Evolutionary conservation across 192 early-diverging fungal genomes (phyloP).

Genomic region (Coemansia sp.): DNA sequence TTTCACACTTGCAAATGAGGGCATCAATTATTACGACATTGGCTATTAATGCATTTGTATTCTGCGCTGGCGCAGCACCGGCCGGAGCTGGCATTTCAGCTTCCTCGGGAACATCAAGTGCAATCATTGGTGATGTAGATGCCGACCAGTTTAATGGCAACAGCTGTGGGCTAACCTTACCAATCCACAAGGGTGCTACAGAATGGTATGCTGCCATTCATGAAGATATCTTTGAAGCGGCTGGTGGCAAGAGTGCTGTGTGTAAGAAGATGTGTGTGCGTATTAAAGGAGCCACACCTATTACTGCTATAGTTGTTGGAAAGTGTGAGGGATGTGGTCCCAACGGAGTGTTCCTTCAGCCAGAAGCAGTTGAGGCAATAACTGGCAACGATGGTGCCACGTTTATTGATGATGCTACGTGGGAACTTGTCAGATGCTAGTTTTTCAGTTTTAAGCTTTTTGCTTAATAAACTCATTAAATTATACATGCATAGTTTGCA

Average conservation of each 20-base stretch:
- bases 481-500: background rate
- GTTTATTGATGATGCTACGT: background rate
- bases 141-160: slow-evolving; percentile 3
- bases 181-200: background rate
- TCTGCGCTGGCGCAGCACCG: background rate
- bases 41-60: background rate
- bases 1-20: background rate
- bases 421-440: background rate
- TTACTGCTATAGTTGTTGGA: background rate
- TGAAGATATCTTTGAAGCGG: background rate
- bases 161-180: background rate
- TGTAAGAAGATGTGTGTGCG: slow-evolving; percentile 2
- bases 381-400: too few species aligned
- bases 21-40: background rate
- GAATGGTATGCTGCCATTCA: background rate
- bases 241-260: background rate
- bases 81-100: background rate
- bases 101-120: background rate
- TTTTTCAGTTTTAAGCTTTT: background rate
- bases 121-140: background rate
- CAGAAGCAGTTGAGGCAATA: background rate
- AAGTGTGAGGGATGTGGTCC: background rate
- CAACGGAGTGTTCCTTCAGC: background rate
- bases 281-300: background rate
- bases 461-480: background rate